A percentile compares a stretch with the other conserved stretches of the same genome.
Conservation (phyloP, 305 asterid genomes). For the Salvia sclarea region DNA sequence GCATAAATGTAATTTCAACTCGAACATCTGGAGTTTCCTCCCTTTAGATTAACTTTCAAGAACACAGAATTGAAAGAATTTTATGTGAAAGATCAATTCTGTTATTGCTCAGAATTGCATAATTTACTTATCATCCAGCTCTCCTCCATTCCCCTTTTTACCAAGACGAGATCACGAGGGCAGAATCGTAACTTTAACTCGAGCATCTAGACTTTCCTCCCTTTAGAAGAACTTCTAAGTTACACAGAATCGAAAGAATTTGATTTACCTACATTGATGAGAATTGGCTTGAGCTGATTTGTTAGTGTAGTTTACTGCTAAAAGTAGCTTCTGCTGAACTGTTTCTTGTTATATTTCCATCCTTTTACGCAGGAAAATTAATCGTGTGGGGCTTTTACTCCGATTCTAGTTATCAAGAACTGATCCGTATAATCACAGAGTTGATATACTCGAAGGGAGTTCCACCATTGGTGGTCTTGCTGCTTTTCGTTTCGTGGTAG, state of each 20-base stretch:
- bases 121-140: background rate
- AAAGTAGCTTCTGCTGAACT: background rate
- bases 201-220: background rate
- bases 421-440: background rate
- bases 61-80: background rate
- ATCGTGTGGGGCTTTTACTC: conserved; percentile 11
- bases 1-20: background rate
- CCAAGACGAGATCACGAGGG: too few species aligned
- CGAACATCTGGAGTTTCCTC: background rate
- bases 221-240: background rate
- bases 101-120: background rate
- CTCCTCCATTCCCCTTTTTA: background rate
- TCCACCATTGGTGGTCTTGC: conserved; percentile 9
- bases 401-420: background rate
- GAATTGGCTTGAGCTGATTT: conserved; percentile 1
- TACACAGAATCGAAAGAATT: background rate
- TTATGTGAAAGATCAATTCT: background rate
- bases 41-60: too few species aligned
- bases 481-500: conserved; percentile 1
- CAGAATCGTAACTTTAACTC: background rate
- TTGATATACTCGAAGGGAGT: conserved; percentile 9
- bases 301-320: background rate
- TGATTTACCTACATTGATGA: background rate
- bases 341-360: background rate
- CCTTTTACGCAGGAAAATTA: conserved; percentile 27